Percentiles rank a stretch among this genome's conserved stretches.
These are phyloP conservation scores for Silene latifolia DNA, from an alignment of 148 eudicot genomes.

Conservation along the genomic window DNA sequence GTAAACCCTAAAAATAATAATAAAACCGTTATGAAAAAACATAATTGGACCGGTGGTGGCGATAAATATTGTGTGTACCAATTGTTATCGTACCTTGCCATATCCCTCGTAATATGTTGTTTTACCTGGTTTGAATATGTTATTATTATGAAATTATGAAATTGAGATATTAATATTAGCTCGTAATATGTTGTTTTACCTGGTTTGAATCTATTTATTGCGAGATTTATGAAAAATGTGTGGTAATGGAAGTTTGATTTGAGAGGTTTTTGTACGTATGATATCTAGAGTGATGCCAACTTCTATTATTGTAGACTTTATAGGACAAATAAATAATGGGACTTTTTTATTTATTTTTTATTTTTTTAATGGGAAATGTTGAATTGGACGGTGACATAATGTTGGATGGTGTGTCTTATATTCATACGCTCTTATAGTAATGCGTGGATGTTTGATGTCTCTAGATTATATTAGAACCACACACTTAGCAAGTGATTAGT, in stretches of 20 bases:
- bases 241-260: background rate
- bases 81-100: constrained; percentile 50
- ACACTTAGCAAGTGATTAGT: background rate
- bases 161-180: too few relatives aligned
- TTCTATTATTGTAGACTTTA: background rate
- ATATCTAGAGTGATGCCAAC: background rate
- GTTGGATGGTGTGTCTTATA: constrained; percentile 12
- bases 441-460: background rate
- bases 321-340: background rate
- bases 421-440: background rate
- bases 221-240: background rate
- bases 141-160: background rate
- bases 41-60: constrained; percentile 54
- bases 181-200: background rate
- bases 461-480: background rate
- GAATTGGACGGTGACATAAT: constrained; percentile 6
- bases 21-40: constrained; percentile 40
- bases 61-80: constrained; percentile 42
- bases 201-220: background rate
- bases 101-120: background rate
- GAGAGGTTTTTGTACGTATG: background rate
- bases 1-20: constrained; percentile 44
- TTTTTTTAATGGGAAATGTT: background rate
- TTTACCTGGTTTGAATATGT: too few relatives aligned
- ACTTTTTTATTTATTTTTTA: background rate